Conservation (phyloP, 2,329 filamentous ascomycete genomes). For the Aspergillus novoparasiticus region DNA sequence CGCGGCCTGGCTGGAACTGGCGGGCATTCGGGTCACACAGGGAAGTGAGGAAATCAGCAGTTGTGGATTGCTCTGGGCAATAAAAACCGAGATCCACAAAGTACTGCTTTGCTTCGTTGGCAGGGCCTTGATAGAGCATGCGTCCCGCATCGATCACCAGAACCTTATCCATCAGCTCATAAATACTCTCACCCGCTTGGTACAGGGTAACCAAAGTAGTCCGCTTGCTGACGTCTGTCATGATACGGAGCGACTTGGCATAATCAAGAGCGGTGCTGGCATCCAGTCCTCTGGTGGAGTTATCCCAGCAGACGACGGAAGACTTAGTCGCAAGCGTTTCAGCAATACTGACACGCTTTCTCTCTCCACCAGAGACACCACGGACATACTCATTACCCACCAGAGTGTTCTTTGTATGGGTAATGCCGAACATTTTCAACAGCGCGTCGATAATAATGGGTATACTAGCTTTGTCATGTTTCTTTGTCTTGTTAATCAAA, state of each 20-base stretch:
- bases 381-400: conserved; percentile 74
- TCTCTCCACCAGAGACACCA: conserved; percentile 77
- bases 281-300: conserved; percentile 77
- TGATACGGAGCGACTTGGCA: conserved; percentile 67
- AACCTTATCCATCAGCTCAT: conserved; percentile 78
- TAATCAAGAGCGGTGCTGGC: conserved; percentile 79
- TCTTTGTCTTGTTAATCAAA: conserved; percentile 73
- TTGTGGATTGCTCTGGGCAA: conserved; percentile 63
- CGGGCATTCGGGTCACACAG: conserved; percentile 74
- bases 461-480: conserved; percentile 64
- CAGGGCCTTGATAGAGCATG: conserved; percentile 67
- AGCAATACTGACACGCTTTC: conserved; percentile 78
- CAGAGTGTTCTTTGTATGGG: conserved; percentile 71
- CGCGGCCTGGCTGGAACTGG: conserved; percentile 65
- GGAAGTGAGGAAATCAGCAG: conserved; percentile 76
- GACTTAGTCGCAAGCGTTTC: conserved; percentile 75
- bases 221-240: conserved; percentile 75
- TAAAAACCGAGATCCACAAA: conserved; percentile 68
- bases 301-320: conserved; percentile 77
- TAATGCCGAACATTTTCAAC: conserved; percentile 77
- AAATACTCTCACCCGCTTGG: conserved; percentile 70
- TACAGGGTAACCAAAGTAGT: conserved; percentile 73
- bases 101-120: conserved; percentile 63
- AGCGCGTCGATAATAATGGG: conserved; percentile 70
- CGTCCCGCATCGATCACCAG: conserved; percentile 74